Evolutionary conservation across 352 stramenopile species (phyloP), one percentile per base, ranked within the genome.

Genomic region (Pythium biforme): DNA sequence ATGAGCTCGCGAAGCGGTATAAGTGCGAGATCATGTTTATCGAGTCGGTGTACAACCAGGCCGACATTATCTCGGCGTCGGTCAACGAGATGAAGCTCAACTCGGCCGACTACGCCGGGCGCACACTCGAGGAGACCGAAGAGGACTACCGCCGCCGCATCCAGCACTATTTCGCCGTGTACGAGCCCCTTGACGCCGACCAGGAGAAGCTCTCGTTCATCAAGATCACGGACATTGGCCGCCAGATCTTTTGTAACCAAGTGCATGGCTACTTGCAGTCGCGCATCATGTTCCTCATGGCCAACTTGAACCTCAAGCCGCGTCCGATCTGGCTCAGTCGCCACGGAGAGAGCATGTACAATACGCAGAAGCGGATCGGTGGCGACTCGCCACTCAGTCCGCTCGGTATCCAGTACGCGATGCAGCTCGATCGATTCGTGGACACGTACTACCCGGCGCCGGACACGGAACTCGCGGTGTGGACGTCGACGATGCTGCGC

Each of bases 281-380:
- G 56, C 81, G 83, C 19, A 94, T 98, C 62, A 95, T 98, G 69
- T 97, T 98, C 66, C 93, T 98, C 69, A 90, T 98, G 69, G 96
- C 95, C 62, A 99, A 99, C 62, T 70, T 99, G 43, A 94, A 98
- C 62, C 88, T 97, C 20, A 82, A 95, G 23, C 92, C 94, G 48
- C 87, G 96, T 15, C 94, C 92, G 10, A 99, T 99, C 71, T 99
- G 97, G 81, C 83, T 99, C 41, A 98, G 92, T 54, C 91, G 97
- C 45, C 96, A 99, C 73, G 97, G 97, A 37, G 95, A 99, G 81
- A 98, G 90, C 33, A 94, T 98, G 79, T 99, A 98, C 83, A 99
- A 99, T 72, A 88, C 97, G 52, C 80, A 98, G 68, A 98, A 97
- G 57, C 95, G 97, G 27, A 99, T 99, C 74, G 96, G 96, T 47